These are phyloP conservation scores for Colletotrichum karsti DNA, from an alignment of 2,329 filamentous ascomycete genomes.

Conservation along the genomic window DNA sequence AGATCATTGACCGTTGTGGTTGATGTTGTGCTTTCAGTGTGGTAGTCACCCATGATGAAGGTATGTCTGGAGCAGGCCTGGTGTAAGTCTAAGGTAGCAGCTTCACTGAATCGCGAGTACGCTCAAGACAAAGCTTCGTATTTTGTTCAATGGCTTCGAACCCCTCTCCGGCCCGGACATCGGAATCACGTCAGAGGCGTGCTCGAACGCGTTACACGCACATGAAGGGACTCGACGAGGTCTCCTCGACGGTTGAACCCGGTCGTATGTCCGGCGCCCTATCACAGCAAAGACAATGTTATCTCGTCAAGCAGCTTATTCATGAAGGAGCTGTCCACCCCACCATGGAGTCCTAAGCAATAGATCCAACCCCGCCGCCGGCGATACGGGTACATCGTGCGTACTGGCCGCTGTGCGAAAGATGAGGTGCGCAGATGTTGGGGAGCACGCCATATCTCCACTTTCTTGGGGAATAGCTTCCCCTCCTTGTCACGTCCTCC, in stretches of 20 bases:
- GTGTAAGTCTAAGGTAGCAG: background rate
- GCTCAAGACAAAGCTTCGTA: background rate
- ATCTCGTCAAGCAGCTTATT: slow-evolving; percentile 16
- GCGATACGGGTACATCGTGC: background rate
- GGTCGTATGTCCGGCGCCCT: background rate
- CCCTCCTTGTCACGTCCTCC: background rate
- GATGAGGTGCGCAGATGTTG: slow-evolving; percentile 7
- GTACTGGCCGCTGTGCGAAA: background rate
- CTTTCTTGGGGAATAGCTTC: slow-evolving; percentile 27
- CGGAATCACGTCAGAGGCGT: slow-evolving; percentile 25
- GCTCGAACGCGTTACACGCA: slow-evolving; percentile 20
- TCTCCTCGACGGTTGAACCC: background rate
- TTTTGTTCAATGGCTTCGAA: background rate
- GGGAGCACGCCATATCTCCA: slow-evolving; percentile 31
- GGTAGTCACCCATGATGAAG: slow-evolving; percentile 24
- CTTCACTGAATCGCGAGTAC: background rate
- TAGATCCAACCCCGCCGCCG: background rate
- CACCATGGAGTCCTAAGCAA: background rate
- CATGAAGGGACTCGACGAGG: background rate
- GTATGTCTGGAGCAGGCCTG: background rate
- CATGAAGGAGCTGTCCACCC: background rate
- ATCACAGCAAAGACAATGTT: slow-evolving; percentile 20
- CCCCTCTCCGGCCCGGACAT: slow-evolving; percentile 5
- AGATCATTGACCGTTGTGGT: background rate
- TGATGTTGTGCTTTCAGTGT: background rate